A percentile compares a stretch with the other conserved stretches of the same genome.
Conservation (phyloP, 805 yeast species). For the Danielozyma ontarioensis region DNA sequence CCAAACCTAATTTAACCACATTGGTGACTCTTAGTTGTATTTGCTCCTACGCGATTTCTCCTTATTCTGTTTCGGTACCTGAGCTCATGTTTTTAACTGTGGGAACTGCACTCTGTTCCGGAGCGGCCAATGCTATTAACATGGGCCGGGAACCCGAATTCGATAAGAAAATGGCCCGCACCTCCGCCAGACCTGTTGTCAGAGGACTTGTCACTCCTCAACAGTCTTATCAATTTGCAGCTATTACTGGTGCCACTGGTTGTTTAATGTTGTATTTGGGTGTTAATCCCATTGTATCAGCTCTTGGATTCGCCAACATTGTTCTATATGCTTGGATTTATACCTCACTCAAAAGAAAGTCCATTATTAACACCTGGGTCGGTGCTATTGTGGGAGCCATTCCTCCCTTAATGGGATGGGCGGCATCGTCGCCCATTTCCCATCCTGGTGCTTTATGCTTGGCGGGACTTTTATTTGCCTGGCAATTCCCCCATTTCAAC, state of each 20-base stretch:
- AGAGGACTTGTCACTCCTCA: conserved; percentile 68
- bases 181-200: conserved; percentile 86
- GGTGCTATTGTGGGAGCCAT: conserved; percentile 99
- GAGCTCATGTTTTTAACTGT: conserved; percentile 67
- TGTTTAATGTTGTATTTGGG: conserved; percentile 65
- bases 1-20: conserved; percentile 85
- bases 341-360: conserved; percentile 81
- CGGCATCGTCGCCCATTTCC: conserved; percentile 64
- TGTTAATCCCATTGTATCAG: conserved; percentile 80
- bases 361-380: conserved; percentile 93
- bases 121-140: conserved; percentile 94
- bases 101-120: conserved; percentile 86
- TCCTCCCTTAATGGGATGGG: conserved; percentile 99
- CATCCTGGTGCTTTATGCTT: conserved; percentile 96
- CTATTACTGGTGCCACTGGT: conserved; percentile 66
- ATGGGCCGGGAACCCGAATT: conserved; percentile 95
- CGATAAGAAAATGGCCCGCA: conserved; percentile 83
- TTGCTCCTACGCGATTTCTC: conserved; percentile 90
- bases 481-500: conserved; percentile 99
- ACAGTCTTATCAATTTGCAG: conserved; percentile 82
- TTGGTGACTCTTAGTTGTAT: conserved; percentile 87
- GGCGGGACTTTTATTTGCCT: conserved; percentile 84
- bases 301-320: conserved; percentile 76
- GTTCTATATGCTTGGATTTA: conserved; percentile 84
- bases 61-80: conserved; percentile 67